A percentile compares a stretch with the other conserved stretches of the same genome.
Conservation (phyloP, 169 alveolate genomes). For the Cryptosporidium andersoni region DNA sequence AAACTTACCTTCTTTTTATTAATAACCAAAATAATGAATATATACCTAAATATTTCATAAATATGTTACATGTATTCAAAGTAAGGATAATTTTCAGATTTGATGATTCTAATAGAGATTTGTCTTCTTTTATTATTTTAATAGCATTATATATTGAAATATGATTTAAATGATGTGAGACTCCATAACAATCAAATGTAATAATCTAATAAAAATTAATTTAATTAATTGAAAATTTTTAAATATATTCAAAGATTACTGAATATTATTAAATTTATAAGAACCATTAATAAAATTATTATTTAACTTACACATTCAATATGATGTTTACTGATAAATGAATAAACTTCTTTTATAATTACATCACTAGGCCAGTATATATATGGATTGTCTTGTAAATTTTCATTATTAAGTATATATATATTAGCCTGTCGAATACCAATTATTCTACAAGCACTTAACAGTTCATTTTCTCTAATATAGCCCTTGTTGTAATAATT, state of each 20-base stretch:
- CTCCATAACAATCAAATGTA: conserved; percentile 58
- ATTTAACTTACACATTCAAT: conserved; percentile 42
- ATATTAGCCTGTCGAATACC: conserved; percentile 21
- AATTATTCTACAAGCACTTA: conserved; percentile 10
- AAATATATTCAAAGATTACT: background rate
- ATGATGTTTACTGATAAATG: conserved; percentile 14
- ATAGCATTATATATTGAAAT: conserved; percentile 41
- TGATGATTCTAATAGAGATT: conserved; percentile 2
- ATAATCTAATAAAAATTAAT: conserved; percentile 4
- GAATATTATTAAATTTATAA: background rate
- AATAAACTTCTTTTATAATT: conserved; percentile 33
- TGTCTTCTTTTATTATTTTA: conserved; percentile 5
- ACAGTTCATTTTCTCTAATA: conserved; percentile 39
- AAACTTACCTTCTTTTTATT: conserved; percentile 15
- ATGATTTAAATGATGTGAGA: conserved; percentile 50
- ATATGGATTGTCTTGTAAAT: conserved; percentile 46
- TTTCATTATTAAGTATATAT: conserved; percentile 11
- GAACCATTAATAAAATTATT: background rate
- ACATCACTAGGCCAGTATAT: conserved; percentile 9
- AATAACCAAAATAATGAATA: conserved; percentile 23
- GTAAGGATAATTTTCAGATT: conserved; percentile 11
- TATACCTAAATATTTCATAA: conserved; percentile 39
- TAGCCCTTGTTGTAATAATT: conserved; percentile 42
- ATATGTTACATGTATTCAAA: conserved; percentile 14
- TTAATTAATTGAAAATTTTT: background rate